These are phyloP conservation scores for Pythium dissotocum DNA, from an alignment of 352 stramenopile species.

Conservation along the genomic window DNA sequence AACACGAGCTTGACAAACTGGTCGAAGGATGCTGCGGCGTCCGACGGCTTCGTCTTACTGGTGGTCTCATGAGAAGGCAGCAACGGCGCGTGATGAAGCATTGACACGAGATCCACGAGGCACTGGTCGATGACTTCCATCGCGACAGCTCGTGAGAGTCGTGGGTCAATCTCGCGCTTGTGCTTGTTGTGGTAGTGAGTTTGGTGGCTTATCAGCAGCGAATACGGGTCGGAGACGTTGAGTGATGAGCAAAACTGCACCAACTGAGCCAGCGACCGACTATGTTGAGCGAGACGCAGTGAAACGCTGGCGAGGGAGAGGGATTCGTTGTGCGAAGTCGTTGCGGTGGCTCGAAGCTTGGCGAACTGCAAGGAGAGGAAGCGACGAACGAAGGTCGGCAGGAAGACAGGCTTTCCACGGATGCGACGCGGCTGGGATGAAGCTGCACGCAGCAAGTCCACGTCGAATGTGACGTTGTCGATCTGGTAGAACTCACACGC, in stretches of 20 bases:
- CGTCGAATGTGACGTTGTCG: neutral
- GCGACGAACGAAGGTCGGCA: neutral
- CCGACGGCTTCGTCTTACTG: neutral
- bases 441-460: neutral
- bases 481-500: slow-evolving; percentile 2
- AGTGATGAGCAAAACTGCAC: neutral
- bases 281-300: neutral
- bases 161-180: neutral
- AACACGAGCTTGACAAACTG: slow-evolving; percentile 19
- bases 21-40: neutral
- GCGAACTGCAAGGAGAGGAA: neutral
- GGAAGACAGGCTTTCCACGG: neutral
- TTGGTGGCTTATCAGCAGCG: neutral
- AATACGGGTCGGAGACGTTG: neutral
- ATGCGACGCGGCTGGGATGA: neutral
- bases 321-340: neutral
- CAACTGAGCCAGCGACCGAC: neutral
- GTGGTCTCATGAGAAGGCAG: neutral
- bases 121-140: neutral
- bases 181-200: neutral
- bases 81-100: neutral
- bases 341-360: neutral
- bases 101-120: slow-evolving; percentile 9
- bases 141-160: neutral
- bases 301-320: neutral